These are phyloP conservation scores for Anthoceros angustus DNA, from an alignment of 225 moss, liverwort and hornwort species.

Conservation along the genomic window DNA sequence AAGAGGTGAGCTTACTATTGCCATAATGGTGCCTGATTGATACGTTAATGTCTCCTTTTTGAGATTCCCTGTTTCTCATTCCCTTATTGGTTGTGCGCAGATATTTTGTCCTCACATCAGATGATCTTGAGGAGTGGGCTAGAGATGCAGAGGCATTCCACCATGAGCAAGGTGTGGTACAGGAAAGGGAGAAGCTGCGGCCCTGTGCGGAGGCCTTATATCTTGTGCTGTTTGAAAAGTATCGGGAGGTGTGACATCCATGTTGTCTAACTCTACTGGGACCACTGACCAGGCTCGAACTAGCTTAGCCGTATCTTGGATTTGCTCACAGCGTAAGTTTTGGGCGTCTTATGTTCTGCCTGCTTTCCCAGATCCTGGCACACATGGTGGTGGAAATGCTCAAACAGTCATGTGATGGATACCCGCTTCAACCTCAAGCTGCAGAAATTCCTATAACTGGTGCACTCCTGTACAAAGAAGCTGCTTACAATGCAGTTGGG, in stretches of 20 bases:
- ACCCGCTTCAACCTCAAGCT: conserved; percentile 59
- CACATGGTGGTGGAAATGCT: conserved; percentile 79
- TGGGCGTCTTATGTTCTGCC: neutral
- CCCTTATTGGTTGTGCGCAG: conserved; percentile 17
- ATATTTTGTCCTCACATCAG: conserved; percentile 70
- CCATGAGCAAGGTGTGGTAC: conserved; percentile 95
- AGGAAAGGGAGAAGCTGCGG: conserved; percentile 88
- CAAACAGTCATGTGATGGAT: conserved; percentile 71
- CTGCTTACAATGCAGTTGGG: conserved; percentile 90
- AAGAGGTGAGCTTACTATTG: conserved; percentile 36
- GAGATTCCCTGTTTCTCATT: neutral
- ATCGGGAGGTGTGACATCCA: conserved; percentile 53
- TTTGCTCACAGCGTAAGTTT: neutral
- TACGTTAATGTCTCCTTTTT: neutral
- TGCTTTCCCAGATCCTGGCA: conserved; percentile 56
- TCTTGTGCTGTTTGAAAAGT: conserved; percentile 85
- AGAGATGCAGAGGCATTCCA: conserved; percentile 90
- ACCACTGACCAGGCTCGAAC: neutral
- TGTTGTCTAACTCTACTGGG: neutral
- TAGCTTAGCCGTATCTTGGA: neutral
- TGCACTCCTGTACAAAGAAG: conserved; percentile 76
- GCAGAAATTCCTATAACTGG: conserved; percentile 65
- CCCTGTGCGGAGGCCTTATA: conserved; percentile 96
- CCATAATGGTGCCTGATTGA: neutral
- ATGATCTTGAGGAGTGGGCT: conserved; percentile 94